Evolutionary conservation across 306 rosid genomes (phyloP), one percentile per base, ranked within the genome.

Genomic region (Acacia melanoxylon): DNA sequence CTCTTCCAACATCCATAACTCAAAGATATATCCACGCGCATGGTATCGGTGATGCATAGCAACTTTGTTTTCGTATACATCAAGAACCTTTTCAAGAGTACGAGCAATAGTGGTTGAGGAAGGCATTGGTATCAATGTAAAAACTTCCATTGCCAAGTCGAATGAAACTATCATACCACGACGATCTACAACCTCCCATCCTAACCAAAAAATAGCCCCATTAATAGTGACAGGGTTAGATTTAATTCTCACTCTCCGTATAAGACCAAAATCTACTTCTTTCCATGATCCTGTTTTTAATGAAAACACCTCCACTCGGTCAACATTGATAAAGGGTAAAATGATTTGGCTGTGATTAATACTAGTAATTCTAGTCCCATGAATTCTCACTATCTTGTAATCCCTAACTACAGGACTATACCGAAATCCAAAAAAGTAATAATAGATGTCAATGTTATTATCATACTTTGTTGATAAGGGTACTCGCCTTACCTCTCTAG

Each of bases 321-420:
- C 13, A 59, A 68, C 78, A 14, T 52, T 15, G 14, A 17, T 11
- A 5, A 33, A 0, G 10, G 51, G 33, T 31, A 67, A 71, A 31
- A 0, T n/a, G 27, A 8, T 8, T 10, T 63, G 19, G 11, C 20
- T 1, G 2, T 19, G 0, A 4, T 35, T 16, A 19, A 9, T 3
- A 33, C 25, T 54, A 29, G 22, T 4, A 37, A 79, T 33, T 72
- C 40, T 56, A 29, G 22, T 4, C 1, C 37, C 12, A 0, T 58
- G 25, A 27, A 79, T 44, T 72, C 58, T 56, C 22, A 79, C 77
- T 20, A 83, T 74, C 77, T 79, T 79, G 49, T 79, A 83, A 56
- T 83, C 86, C 48, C 68, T 8, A 31, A 61, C 27, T 25, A 42
- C 0, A 1, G 80, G 61, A 27, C 73, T 42, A 70, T 66, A 83